Evolutionary conservation across 2,329 filamentous ascomycete genomes (phyloP), one percentile per base, ranked within the genome.

Genomic region (Cladophialophora carrionii): DNA sequence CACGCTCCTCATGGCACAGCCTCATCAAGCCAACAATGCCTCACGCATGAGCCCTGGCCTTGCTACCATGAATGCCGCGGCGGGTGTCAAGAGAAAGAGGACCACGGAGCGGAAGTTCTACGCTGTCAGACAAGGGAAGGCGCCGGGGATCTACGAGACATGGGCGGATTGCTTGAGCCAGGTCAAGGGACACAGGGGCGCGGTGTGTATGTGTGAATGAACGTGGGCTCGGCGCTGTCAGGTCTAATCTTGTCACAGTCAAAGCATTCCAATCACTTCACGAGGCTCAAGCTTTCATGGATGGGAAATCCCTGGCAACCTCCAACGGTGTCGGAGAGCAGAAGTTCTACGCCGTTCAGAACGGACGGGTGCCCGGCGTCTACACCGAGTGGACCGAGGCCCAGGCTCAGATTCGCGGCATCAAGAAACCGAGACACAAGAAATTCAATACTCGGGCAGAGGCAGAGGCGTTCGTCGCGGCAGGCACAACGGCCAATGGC

Each of bases 241-340:
- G n/a, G 37, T 52, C 63, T 67, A 43, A 64, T 52, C 31, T 34
- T 10, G 20, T 24, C 56, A 29, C 66, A 95, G 91, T 90, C 81
- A 94, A 95, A 79, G 91, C 90, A 1, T 97, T 96, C 74, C 79
- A 83, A 9, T 87, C 84, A 0, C 80, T 84, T 64, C 84, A 88
- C 68, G 92, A 96, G 65, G 94, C 94, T n/a, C 85, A 90, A 72
- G 87, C 86, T 1, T 97, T 91, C 74, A 82, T 91, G 29, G 86
- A 84, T 0, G 90, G 90, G 54, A 84, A 83, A 84, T 63, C 76
- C 76, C 7, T 75, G 17, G 73, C 71, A 24, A 75, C 79, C 48
- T 72, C 78, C 55, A 75, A 70, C 4, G 75, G 68, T 3, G 68
- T 72, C 26, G 64, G 71, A 20, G 75, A 76, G 51, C 78, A 78